These are phyloP conservation scores for Barbarea vulgaris DNA, from an alignment of 345 rosid genomes.

Conservation along the genomic window DNA sequence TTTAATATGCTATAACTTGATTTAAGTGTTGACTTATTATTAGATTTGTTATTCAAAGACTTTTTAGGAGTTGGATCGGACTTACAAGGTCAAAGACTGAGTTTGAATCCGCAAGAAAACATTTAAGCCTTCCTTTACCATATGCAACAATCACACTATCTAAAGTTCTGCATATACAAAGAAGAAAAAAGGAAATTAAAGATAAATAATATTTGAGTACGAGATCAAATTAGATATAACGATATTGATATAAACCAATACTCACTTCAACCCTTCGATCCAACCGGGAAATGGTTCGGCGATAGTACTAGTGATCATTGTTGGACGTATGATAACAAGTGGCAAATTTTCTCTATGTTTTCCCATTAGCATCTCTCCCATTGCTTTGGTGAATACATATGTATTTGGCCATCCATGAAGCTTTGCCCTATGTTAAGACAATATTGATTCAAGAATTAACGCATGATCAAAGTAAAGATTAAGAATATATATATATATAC, in stretches of 20 bases:
- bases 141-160: conserved; percentile 53
- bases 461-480: not conserved
- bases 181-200: not conserved
- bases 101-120: conserved; percentile 44
- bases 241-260: not conserved
- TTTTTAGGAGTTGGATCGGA: not conserved
- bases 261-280: conserved; percentile 77
- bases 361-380: conserved; percentile 84
- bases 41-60: not conserved
- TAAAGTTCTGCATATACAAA: conserved; percentile 53
- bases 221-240: not conserved
- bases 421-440: conserved; percentile 52
- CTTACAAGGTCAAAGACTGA: conserved; percentile 59
- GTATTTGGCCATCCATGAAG: conserved; percentile 86
- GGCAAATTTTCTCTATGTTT: conserved; percentile 54
- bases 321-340: conserved; percentile 65
- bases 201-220: not conserved
- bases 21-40: not conserved
- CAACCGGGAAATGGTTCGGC: conserved; percentile 86
- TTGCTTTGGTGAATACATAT: conserved; percentile 78
- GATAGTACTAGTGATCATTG: conserved; percentile 69
- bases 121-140: conserved; percentile 57
- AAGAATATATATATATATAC: not conserved
- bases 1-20: conserved; percentile 1
- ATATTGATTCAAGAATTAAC: not conserved